Evolutionary conservation across 2,329 filamentous ascomycete species (phyloP), one percentile per base, ranked within the genome.

Genomic region (Pseudogymnoascus sp.): DNA sequence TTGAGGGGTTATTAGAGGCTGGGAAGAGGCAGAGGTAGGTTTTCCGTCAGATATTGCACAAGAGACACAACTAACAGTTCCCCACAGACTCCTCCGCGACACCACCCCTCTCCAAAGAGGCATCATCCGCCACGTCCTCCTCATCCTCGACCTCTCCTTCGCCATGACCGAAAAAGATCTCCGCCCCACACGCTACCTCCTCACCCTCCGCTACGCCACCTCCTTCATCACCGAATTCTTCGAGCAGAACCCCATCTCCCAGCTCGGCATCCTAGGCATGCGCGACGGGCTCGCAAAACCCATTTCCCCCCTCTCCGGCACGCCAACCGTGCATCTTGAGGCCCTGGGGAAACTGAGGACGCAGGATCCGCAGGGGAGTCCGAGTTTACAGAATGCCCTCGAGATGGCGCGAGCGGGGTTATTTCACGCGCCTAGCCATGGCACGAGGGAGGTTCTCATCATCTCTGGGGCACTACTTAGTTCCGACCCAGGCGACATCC

Each of bases 171-270:
- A 97, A 75, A 97, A 97, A 76, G 94, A 99, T 72, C 81, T 97
- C 67, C 85, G 94, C 27, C 94, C 94, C 5, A 96, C 87, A 44
- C 85, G 93, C 64, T 92, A 93, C 75, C 83, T 92, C 38, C 83
- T 97, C 33, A 89, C 87, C 60, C 81, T 97, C 71, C 87, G 87
- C 66, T 95, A 92, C 75, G 89, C 92, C 13, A 84, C 88, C 66
- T 88, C 92, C 63, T 99, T 97, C 74, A 89, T 97, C 58, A 84
- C 87, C 63, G 93, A 97, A 74, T 99, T 91, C 77, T 99, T 97
- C 72, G 94, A 97, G 76, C 94, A 99, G 76, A 99, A 99, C 71
- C 94, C 94, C 9, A 97, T 99, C 67, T 96, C 92, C 8, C 94
- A 99, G 76, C 84, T 99, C 62, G 92, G 90, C 25, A 88, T 99